Base-by-base conservation (phyloP, 2,329 filamentous ascomycete species). In the Phialocephala sp. region DNA sequence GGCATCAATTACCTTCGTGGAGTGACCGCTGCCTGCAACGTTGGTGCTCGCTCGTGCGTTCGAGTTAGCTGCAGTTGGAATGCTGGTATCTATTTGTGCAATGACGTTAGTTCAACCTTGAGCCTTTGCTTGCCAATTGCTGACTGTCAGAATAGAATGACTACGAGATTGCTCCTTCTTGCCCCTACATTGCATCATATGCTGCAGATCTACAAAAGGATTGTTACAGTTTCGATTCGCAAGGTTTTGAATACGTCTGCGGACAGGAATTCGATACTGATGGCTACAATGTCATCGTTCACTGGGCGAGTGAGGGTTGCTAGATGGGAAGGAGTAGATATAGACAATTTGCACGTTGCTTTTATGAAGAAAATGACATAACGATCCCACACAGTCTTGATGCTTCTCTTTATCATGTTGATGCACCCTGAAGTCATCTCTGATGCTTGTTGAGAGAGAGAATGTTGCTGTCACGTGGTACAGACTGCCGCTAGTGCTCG, bases 271-370 rank as follows among this genome's bases (percentile, higher is more conserved):
- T 24, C 22, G 50, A 54, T 35, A 54, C 50, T 54, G 22, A 54
- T 20, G 27, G n/a, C 27, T 54, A 54, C 27, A 54, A 54, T 27
- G 50, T 54, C 50, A 54, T 54, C n/a, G 50, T 54, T 18, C 6
- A 9, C 8, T 50, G 14, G 8, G 36, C 36, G 36, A 39, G 14
- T 39, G 36, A 39, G 14, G 36, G 36, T 14, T 39, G 36, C 36
- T 39, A 39, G 8, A 39, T 39, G 36, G 36, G 14, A 39, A n/a
- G n/a, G n/a, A n/a, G n/a, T n/a, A n/a, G n/a, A n/a, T n/a, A n/a
- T 39, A 39, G 36, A 39, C 8, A 39, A 39, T 32, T 32, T 32
- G 27, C 27, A 6, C 27, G 27, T 32, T n/a, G n/a, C 3, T 32
- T 32, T 32, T 32, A 32, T 32, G 27, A 32, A 32, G 27, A 32